These are phyloP conservation scores for Ascochyta viciae-villosae DNA, from an alignment of 2,329 filamentous ascomycete species.

Conservation along the genomic window DNA sequence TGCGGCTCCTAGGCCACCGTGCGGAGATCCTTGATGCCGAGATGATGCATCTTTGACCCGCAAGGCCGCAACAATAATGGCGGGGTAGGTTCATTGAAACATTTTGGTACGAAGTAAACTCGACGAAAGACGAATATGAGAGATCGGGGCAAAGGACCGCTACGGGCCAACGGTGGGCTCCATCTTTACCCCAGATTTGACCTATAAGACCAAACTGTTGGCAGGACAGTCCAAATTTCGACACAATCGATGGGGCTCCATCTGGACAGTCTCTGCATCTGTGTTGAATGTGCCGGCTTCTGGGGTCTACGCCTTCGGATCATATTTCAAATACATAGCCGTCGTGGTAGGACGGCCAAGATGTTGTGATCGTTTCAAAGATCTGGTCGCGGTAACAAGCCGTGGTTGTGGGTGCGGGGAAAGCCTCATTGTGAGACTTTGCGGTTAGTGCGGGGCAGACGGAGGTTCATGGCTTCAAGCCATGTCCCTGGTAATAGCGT, in stretches of 20 bases:
- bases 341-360: conserved; percentile 7
- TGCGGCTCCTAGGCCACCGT: conserved; percentile 33
- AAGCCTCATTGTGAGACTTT: conserved; percentile 6
- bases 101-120: background rate
- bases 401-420: conserved; percentile 15
- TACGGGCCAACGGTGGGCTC: background rate
- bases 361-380: background rate
- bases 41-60: conserved; percentile 16
- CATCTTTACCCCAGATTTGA: background rate
- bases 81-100: conserved; percentile 19
- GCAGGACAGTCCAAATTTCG: background rate
- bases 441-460: conserved; percentile 13
- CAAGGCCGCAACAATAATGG: conserved; percentile 17
- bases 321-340: background rate
- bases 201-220: background rate
- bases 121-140: background rate
- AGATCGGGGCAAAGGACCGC: conserved; percentile 1
- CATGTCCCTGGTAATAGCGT: background rate
- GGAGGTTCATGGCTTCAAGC: conserved; percentile 1
- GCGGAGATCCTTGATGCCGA: conserved; percentile 30
- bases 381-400: conserved; percentile 2
- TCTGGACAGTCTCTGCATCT: background rate
- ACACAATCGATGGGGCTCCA: background rate
- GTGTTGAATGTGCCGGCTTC: background rate
- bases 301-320: background rate